These are phyloP conservation scores for Fusarium sp. DNA, from an alignment of 2,329 filamentous ascomycete genomes.

Conservation along the genomic window DNA sequence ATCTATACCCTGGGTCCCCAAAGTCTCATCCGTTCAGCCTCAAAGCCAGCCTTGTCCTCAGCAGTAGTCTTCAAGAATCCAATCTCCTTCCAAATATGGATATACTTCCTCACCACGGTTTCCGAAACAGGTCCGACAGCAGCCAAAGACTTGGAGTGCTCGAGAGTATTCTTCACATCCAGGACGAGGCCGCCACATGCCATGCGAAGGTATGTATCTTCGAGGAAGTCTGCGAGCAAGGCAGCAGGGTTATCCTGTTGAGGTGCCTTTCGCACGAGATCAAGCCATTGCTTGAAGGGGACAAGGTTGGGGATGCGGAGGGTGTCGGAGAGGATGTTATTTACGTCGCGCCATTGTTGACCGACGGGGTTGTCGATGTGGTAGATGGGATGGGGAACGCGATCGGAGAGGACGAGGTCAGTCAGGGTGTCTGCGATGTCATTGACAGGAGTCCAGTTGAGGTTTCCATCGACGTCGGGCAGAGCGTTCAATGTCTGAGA, in stretches of 20 bases:
- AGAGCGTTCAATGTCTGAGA: conserved; percentile 35
- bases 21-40: conserved; percentile 23
- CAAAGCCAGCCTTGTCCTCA: conserved; percentile 28
- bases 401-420: conserved; percentile 21
- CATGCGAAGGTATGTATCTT: conserved; percentile 28
- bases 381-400: conserved; percentile 11
- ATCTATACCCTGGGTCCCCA: conserved; percentile 20
- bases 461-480: conserved; percentile 25
- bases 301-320: conserved; percentile 18
- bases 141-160: conserved; percentile 27
- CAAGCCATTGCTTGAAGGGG: conserved; percentile 25
- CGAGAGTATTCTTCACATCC: conserved; percentile 18
- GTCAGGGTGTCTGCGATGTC: conserved; percentile 20
- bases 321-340: conserved; percentile 23
- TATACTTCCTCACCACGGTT: conserved; percentile 35
- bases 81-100: conserved; percentile 43
- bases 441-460: conserved; percentile 36
- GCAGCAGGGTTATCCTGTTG: conserved; percentile 31
- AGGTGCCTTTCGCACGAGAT: conserved; percentile 23
- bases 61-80: conserved; percentile 37
- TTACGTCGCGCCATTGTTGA: conserved; percentile 34
- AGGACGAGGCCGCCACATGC: conserved; percentile 28
- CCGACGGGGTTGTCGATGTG: conserved; percentile 34
- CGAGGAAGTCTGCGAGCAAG: conserved; percentile 11
- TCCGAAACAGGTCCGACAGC: conserved; percentile 29